Evolutionary conservation across 2,329 filamentous ascomycete genomes (phyloP), one percentile per base, ranked within the genome.

Genomic region (Venturia carpophila): DNA sequence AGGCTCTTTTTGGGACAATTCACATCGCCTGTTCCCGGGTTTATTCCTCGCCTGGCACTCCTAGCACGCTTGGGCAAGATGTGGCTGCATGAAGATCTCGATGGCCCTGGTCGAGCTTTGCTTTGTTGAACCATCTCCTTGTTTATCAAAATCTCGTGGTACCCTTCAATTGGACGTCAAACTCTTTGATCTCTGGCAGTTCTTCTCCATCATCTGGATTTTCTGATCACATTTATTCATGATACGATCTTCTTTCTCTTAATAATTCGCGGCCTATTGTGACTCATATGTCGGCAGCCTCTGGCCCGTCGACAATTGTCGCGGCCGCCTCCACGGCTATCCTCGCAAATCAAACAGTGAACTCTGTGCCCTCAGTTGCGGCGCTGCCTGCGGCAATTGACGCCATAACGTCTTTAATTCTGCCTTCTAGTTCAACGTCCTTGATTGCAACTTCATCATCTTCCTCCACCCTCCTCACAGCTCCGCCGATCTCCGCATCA

Each of bases 61-160:
- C 39, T 58, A 27, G 39, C 39, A 41, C 39, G 39, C 39, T 9
- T 58, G 52, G 30, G 5, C 30, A 58, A 58, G 52, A 37, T 58
- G 30, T 39, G 52, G 52, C 52, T 58, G 52, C 52, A 58, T 27
- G 52, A 15, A 21, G 15, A 19, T 58, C 4, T 58, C 19, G 52
- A 58, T 39, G 52, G 52, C 52, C 30, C 52, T 58, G 52, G 37
- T 58, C 52, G 37, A 58, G 30, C 49, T 56, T 34, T 34, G 49
- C 49, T 56, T 56, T 19, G 24, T 34, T 56, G 27, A 58, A 58
- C 7, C 37, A 37, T 11, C 52, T 58, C 15, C 52, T 37, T 37
- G 17, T 37, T 58, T 37, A n/a, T 37, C 52, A 58, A 5, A 19
- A 56, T n/a, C 45, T 49, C 21, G 49, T 13, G 17, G 30, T 11